Evolutionary conservation across 192 early-diverging fungal species (phyloP).

Genomic region (Podila epicladia): DNA sequence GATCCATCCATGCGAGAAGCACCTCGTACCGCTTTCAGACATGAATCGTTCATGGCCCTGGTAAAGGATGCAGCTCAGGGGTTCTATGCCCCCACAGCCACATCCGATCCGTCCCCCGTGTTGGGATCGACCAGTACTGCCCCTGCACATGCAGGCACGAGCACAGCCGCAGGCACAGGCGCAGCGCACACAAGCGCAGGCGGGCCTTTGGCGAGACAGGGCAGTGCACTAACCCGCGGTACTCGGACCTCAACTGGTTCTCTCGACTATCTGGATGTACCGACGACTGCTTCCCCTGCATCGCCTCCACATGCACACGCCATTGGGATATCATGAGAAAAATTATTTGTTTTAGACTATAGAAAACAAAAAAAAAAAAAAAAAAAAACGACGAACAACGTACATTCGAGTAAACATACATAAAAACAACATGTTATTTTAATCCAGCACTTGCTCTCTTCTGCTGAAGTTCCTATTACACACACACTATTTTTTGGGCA

Average conservation of each 20-base stretch:
- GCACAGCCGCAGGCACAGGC: too few species aligned
- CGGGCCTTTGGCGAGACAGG: background rate
- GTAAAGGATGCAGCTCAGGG: conserved; percentile 10
- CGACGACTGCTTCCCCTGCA: background rate
- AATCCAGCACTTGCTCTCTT: background rate
- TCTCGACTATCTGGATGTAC: background rate
- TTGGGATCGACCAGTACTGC: background rate
- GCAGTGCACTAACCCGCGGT: background rate
- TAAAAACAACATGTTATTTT: background rate
- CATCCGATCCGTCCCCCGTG: background rate
- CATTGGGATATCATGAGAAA: background rate
- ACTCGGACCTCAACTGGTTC: background rate
- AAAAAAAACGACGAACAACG: background rate
- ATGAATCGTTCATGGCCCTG: conserved; percentile 13
- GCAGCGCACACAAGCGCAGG: background rate
- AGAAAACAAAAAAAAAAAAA: background rate
- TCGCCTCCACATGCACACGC: conserved; percentile 3
- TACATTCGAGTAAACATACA: background rate
- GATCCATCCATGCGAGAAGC: background rate
- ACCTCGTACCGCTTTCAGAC: conserved; percentile 1
- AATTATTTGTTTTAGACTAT: background rate
- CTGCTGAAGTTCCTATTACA: background rate
- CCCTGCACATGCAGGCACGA: too few species aligned
- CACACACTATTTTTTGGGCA: conserved; percentile 18
- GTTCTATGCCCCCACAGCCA: conserved; percentile 10